Base-by-base conservation (phyloP, 148 eudicot genomes). In the Vaccinium vitisidaea region DNA sequence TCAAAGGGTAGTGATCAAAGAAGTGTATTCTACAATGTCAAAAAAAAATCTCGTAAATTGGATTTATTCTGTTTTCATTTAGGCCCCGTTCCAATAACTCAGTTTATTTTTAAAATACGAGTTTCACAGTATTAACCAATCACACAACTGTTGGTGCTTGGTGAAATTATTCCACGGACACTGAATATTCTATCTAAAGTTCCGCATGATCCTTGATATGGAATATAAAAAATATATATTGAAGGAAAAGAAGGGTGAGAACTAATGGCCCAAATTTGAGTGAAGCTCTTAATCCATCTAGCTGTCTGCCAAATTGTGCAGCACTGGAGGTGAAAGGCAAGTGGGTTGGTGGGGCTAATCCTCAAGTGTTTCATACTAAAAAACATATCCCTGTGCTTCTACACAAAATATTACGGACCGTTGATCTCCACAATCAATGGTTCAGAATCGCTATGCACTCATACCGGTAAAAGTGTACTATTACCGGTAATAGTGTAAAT, bases 281-380 rank as follows among this genome's bases (percentile, higher is more conserved):
- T 67, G 73, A 25, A 67, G 73, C 73, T 67, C 73, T 23, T 27
- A n/a, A 77, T 23, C 61, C 61, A 50, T 23, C 61, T 78, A 52
- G 81, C 61, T 78, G 61, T 52, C 59, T 11, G 15, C 61, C 61
- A 78, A 53, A 52, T 78, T 78, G 61, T 25, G 61, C 39, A 53
- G 61, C 10, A 53, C 27, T n/a, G 15, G 18, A 75, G 53, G 30
- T 6, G 23, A 7, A 54, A 54, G 43, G 21, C 81, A 78, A 23
- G 55, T 52, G 81, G 55, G 46, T n/a, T 52, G 61, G 36, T 13
- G 61, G 81, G 43, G 3, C 81, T 15, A 14, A 39, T 14, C 39
- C 11, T 46, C 74, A 9, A 15, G 49, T 30, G 25, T 52, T 30
- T 16, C 30, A 77, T 13, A 61, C 7, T 15, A 32, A 75, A 46